Evolutionary conservation across 495 filamentous ascomycete species (phyloP).

Genomic region (Cercophora samala): DNA sequence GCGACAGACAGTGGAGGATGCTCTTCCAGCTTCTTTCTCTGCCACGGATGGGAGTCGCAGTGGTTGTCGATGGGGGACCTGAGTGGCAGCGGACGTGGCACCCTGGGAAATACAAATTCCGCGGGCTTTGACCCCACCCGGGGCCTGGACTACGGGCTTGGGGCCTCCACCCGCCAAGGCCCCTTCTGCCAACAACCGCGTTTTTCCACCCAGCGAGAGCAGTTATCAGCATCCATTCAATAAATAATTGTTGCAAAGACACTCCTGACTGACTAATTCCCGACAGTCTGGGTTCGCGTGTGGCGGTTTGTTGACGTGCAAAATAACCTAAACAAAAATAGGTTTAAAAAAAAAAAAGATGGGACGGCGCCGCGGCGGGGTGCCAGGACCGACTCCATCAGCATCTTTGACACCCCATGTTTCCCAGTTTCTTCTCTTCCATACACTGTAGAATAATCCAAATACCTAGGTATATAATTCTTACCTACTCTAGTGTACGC

Average conservation of each 20-base stretch:
- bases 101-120: slow-evolving; percentile 8
- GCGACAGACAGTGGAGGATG: not conserved
- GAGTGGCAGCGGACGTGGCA: slow-evolving; percentile 4
- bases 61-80: not conserved
- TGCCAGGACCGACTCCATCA: not conserved
- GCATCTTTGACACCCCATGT: not conserved
- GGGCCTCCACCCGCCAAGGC: slow-evolving; percentile 4
- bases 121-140: not conserved
- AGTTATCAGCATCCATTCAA: not conserved
- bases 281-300: not conserved
- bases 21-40: not conserved
- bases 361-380: not conserved
- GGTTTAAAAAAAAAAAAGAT: not conserved
- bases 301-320: not conserved
- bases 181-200: not conserved
- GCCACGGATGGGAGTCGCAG: not conserved
- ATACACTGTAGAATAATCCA: not conserved
- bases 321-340: too few species aligned
- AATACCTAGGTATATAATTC: not conserved
- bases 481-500: too few species aligned
- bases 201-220: not conserved
- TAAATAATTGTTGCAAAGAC: not conserved
- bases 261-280: not conserved
- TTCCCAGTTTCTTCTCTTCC: not conserved
- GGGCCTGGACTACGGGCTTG: slow-evolving; percentile 2